These are phyloP conservation scores for Phylloporus rhodoxanthus DNA, from an alignment of 768 basidiomycete genomes.

Conservation along the genomic window DNA sequence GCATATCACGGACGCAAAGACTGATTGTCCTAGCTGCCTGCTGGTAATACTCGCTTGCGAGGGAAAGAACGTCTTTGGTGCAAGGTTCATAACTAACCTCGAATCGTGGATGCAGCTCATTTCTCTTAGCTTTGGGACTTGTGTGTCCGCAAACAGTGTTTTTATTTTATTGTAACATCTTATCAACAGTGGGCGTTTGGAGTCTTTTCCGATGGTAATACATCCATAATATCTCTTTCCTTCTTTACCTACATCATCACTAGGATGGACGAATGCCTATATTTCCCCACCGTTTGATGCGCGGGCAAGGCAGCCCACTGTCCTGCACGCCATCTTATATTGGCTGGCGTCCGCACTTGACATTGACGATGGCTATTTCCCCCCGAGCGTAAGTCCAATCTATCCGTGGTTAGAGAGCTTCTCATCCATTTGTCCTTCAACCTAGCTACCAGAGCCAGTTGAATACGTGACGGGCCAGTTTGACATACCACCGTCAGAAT, in stretches of 20 bases:
- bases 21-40: slow-evolving; percentile 21
- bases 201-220: slow-evolving; percentile 48
- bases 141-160: slow-evolving; percentile 43
- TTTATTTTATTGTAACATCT: slow-evolving; percentile 54
- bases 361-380: slow-evolving; percentile 26
- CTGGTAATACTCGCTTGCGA: slow-evolving; percentile 36
- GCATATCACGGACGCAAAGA: not conserved
- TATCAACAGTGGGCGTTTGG: slow-evolving; percentile 62
- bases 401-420: not conserved
- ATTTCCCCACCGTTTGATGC: slow-evolving; percentile 42
- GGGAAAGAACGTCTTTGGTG: slow-evolving; percentile 56
- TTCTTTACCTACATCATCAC: not conserved
- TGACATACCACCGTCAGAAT: slow-evolving; percentile 19
- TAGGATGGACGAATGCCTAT: slow-evolving; percentile 53
- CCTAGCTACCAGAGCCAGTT: slow-evolving; percentile 29
- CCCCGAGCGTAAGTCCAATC: slow-evolving; percentile 18
- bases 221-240: not conserved
- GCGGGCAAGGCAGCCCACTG: slow-evolving; percentile 40
- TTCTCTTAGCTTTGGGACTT: slow-evolving; percentile 42
- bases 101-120: slow-evolving; percentile 5
- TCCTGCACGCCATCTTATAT: slow-evolving; percentile 47
- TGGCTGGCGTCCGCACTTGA: slow-evolving; percentile 52
- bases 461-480: slow-evolving; percentile 29
- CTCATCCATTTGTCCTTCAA: not conserved
- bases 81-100: slow-evolving; percentile 36